Evolutionary conservation across 2,329 filamentous ascomycete genomes (phyloP).

Genomic region (Whalleya microplaca): DNA sequence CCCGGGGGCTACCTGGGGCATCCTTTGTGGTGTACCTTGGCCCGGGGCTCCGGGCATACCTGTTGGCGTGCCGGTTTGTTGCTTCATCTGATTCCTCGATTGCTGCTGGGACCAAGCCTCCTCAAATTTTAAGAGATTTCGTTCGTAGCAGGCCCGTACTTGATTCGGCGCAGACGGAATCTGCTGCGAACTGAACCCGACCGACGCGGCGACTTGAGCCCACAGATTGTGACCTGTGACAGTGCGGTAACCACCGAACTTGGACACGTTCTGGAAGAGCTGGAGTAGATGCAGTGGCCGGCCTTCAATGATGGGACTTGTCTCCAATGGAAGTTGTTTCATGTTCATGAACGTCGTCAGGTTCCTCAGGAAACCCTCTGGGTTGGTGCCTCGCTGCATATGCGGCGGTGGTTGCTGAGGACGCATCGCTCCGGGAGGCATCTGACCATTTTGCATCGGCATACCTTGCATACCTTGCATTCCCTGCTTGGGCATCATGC

Average conservation of each 20-base stretch:
- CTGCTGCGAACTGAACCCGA: conserved; percentile 66
- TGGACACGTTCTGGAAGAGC: conserved; percentile 78
- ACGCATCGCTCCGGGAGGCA: conserved; percentile 52
- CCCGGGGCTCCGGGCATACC: conserved; percentile 38
- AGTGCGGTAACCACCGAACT: conserved; percentile 75
- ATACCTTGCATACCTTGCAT: conserved; percentile 50
- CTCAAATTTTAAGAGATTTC: conserved; percentile 78
- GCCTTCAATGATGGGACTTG: conserved; percentile 73
- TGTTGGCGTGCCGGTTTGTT: conserved; percentile 44
- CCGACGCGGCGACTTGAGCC: conserved; percentile 68
- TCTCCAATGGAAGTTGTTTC: conserved; percentile 73
- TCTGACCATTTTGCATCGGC: conserved; percentile 60
- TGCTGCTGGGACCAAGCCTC: conserved; percentile 64
- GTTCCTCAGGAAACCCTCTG: conserved; percentile 75
- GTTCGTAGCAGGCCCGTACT: conserved; percentile 73
- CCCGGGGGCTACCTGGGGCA: conserved; percentile 46
- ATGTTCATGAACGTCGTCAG: conserved; percentile 77
- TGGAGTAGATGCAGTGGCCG: conserved; percentile 74
- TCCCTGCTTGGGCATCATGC: conserved; percentile 58
- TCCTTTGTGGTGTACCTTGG: conserved; percentile 48
- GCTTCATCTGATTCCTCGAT: conserved; percentile 55
- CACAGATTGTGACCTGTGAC: conserved; percentile 74
- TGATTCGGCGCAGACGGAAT: conserved; percentile 70
- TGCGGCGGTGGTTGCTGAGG: conserved; percentile 49
- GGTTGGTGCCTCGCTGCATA: conserved; percentile 49